Conservation (phyloP, 2,329 filamentous ascomycete genomes). For the Gnomoniopsis sp. region DNA sequence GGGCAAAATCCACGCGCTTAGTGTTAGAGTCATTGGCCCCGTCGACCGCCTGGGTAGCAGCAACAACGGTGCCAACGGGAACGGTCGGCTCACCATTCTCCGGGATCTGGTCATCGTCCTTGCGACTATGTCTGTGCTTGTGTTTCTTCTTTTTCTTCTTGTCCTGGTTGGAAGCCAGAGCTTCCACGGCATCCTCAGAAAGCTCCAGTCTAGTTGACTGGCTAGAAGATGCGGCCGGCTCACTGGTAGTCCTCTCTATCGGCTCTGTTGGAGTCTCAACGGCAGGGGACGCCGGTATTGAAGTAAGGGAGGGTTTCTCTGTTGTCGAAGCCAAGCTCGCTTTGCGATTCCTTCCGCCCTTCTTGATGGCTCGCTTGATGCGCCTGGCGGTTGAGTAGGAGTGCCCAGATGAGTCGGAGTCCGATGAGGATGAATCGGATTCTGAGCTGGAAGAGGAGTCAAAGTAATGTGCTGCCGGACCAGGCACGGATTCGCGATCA, state of each 20-base stretch:
- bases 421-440: constrained; percentile 44
- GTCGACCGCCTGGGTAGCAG: background rate
- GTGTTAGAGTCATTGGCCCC: constrained; percentile 23
- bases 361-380: constrained; percentile 59
- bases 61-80: background rate
- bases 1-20: constrained; percentile 42
- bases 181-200: constrained; percentile 14
- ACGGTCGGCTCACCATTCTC: constrained; percentile 8
- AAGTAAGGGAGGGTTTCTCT: constrained; percentile 24
- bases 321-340: constrained; percentile 54
- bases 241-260: constrained; percentile 16
- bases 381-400: constrained; percentile 50
- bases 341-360: constrained; percentile 62
- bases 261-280: background rate
- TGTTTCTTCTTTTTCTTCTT: constrained; percentile 16
- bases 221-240: constrained; percentile 15
- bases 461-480: constrained; percentile 64
- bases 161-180: constrained; percentile 19
- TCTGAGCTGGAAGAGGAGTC: constrained; percentile 46
- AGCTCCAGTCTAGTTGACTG: constrained; percentile 8
- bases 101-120: constrained; percentile 29
- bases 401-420: constrained; percentile 52
- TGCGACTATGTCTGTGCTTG: constrained; percentile 13
- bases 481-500: constrained; percentile 59
- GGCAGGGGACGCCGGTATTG: background rate